Percentiles rank a stretch among this genome's conserved stretches.
phyloP scores from a whole-genome alignment of 176 grass and related monocot species.

The Otatea glauca region DNA sequence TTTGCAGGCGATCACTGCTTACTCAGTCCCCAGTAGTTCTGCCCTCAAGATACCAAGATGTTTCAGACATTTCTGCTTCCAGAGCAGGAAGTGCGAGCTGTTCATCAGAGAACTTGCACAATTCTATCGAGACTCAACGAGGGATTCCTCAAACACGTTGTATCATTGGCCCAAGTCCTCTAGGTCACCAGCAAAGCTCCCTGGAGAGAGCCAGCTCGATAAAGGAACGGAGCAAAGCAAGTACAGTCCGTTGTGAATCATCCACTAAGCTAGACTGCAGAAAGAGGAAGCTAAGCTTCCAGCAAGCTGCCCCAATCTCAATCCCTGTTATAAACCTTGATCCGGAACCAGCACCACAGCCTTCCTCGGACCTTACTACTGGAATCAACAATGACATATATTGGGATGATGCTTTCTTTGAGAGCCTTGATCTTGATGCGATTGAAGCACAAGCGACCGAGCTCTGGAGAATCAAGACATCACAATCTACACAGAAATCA shows the following conservation, averaged over 20 bases:
- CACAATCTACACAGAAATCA: constrained; percentile 31
- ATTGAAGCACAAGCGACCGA: constrained; percentile 78
- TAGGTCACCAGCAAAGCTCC: constrained; percentile 37
- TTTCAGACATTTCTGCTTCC: constrained; percentile 63
- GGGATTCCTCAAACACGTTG: constrained; percentile 37
- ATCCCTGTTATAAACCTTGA: constrained; percentile 51
- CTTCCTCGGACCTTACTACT: constrained; percentile 8
- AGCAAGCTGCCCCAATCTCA: constrained; percentile 37
- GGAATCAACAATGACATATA: constrained; percentile 31
- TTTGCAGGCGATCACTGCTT: constrained; percentile 74
- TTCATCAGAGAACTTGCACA: constrained; percentile 49
- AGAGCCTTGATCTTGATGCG: constrained; percentile 78
- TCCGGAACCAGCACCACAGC: constrained; percentile 23
- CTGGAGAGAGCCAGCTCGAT: constrained; percentile 30
- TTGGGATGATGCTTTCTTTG: constrained; percentile 78
- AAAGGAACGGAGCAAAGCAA: constrained; percentile 42
- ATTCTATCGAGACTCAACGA: constrained; percentile 52
- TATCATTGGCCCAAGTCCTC: constrained; percentile 50
- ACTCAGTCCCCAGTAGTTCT: constrained; percentile 70
- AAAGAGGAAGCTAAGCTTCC: constrained; percentile 93
- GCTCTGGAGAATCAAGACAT: constrained; percentile 50
- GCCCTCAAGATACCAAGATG: constrained; percentile 52
- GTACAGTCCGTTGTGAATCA: constrained; percentile 48
- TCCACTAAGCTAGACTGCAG: constrained; percentile 67
- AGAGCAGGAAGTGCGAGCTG: constrained; percentile 51